Evolutionary conservation across 495 filamentous ascomycete species (phyloP), one percentile per base, ranked within the genome.

Genomic region (Schizothecium vesticola): DNA sequence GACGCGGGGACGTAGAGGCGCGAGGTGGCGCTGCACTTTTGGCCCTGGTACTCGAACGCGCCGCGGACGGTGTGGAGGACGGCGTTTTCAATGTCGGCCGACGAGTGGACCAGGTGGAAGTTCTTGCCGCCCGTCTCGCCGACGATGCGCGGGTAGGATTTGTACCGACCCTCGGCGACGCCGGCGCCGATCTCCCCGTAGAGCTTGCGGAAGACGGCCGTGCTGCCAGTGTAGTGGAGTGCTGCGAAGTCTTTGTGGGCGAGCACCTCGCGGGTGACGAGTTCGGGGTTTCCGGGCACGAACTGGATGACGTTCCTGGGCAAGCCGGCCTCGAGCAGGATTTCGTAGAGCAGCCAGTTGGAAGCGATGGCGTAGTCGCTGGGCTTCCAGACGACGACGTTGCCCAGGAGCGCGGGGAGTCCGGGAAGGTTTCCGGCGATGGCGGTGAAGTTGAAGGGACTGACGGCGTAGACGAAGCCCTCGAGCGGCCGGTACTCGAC

Each of bases 61-160:
- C 91, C 92, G 56, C 92, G 90, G 29, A 96, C 87, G 11, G 92
- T 96, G 70, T 95, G 89, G 58, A 90, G 81, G 11, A 87, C 90
- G 28, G 92, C 92, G 71, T 92, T 94, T 36, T 85, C 77, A 59
- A 93, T 72, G 70, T 95, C 90, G 43, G 92, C 92, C 4, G 86
- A 88, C 7, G 81, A 68, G 75, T 96, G 92, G 58, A 96, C 77
- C 55, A 96, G 81, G 80, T 94, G 92, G 83, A 93, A 96, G 80
- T 96, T 96, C 86, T 96, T 96, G 69, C 92, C 92, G 67, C 91
- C 91, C 3, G 92, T 95, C 82, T 96, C 92, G 65, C 89, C 92
- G 19, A 94, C 91, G 33, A 95, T 87, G 68, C 92, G 87, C 16
- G 92, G 92, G 79, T 92, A 96, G 58, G 87, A 85, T 65, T 84